Base-by-base conservation (phyloP, 2,329 filamentous ascomycete species). In the Epichloe festucae region DNA sequence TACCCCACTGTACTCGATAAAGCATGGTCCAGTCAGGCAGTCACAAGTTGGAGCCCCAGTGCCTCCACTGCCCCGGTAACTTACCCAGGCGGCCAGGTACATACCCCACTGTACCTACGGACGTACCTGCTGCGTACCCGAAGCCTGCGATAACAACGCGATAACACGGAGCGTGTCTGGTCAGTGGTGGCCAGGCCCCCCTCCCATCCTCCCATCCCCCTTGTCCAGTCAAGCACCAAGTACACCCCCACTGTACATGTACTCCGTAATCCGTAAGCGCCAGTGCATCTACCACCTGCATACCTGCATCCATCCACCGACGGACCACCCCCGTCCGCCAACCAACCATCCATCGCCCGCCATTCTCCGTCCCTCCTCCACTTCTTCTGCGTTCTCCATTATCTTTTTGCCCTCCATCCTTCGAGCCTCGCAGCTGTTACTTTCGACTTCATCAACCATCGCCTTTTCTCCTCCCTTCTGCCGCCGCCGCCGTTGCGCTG, bases 381-480 rank as follows among this genome's bases (percentile, higher is more conserved):
- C 51, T 48, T 51, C 51, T 51, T 46, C 51, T 48, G 23, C 23
- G n/a, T 50, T 54, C 52, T 48, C 53, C 47, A 54, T 52, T 48
- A 48, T 52, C 50, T 54, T 42, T 46, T 46, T 45, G 50, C 46
- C 50, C 49, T 49, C 38, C 40, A 50, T 48, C 53, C 44, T 46
- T 45, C 27, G 5, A 48, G 50, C 46, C 31, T 50, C 41, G 46
- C 38, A 41, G 48, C 48, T 19, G 41, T 38, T 31, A 46, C 48
- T 51, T 35, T 49, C 48, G 50, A n/a, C 44, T 46, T 53, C 48
- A 38, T 41, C 48, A 51, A 51, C 23, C 48, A 31, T 41, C 38
- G 14, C 38, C 46, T 39, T 35, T 38, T 21, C 27, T 44, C 49
- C 42, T 44, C 23, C 39, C 27, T 41, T 39, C 48, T 36, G 36